A percentile compares a stretch with the other conserved stretches of the same genome.
phyloP scores from a whole-genome alignment of 2,329 filamentous ascomycete genomes.

The Fusarium napiforme region DNA sequence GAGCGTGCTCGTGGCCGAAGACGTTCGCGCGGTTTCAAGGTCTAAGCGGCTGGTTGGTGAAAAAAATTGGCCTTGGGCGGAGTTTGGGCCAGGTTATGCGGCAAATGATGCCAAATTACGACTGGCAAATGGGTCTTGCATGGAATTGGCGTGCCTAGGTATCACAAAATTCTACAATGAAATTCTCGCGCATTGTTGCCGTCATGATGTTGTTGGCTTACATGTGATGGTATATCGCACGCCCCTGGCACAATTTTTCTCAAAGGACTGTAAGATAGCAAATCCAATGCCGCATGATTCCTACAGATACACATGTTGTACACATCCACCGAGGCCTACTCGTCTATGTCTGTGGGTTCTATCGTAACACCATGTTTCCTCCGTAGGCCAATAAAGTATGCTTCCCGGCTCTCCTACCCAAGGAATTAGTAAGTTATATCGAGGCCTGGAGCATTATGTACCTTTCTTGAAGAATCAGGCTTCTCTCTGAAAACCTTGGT shows the following conservation, averaged over 20 bases:
- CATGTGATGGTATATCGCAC: neutral
- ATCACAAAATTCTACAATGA: slow-evolving; percentile 54
- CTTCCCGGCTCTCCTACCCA: slow-evolving; percentile 70
- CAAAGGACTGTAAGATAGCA: neutral
- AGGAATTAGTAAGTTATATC: neutral
- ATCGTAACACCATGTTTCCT: slow-evolving; percentile 64
- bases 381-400: slow-evolving; percentile 83
- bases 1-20: slow-evolving; percentile 99
- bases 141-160: slow-evolving; percentile 61
- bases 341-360: slow-evolving; percentile 5
- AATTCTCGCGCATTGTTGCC: slow-evolving; percentile 45
- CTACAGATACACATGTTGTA: neutral
- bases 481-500: slow-evolving; percentile 85
- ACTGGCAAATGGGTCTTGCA: slow-evolving; percentile 53
- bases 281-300: too few species aligned
- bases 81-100: slow-evolving; percentile 44
- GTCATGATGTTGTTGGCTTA: slow-evolving; percentile 36
- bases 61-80: slow-evolving; percentile 43
- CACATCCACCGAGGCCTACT: neutral
- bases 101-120: slow-evolving; percentile 46
- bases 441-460: slow-evolving; percentile 51
- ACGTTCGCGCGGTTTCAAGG: slow-evolving; percentile 99
- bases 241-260: neutral
- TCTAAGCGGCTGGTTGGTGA: slow-evolving; percentile 70
- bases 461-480: slow-evolving; percentile 87